These are phyloP conservation scores for Cokeromyces recurvatus DNA, from an alignment of 371 early-diverging fungal species.

Conservation along the genomic window DNA sequence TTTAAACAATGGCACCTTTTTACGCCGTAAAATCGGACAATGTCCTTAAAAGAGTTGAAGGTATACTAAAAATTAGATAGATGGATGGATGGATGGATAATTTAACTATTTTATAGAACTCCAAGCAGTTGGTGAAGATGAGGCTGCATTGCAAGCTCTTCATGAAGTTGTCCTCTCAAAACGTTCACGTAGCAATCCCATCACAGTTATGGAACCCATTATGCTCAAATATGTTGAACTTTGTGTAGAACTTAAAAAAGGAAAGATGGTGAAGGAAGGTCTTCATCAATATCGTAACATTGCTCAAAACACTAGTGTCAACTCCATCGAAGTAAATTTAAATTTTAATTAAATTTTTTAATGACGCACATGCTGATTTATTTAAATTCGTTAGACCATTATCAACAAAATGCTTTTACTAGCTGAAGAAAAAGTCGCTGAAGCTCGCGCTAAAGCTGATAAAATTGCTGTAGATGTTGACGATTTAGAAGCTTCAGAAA, in stretches of 20 bases:
- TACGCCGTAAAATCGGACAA: constrained; percentile 47
- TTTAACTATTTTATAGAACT: constrained; percentile 64
- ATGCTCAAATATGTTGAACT: constrained; percentile 92
- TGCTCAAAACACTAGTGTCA: constrained; percentile 89
- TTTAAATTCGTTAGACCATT: constrained; percentile 54
- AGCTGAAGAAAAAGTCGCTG: constrained; percentile 83
- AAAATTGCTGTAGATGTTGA: constrained; percentile 84
- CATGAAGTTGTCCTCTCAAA: constrained; percentile 89
- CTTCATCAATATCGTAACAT: constrained; percentile 96
- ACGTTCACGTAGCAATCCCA: constrained; percentile 76
- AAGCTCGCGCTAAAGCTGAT: constrained; percentile 91
- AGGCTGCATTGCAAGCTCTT: constrained; percentile 83
- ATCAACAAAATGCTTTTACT: constrained; percentile 84
- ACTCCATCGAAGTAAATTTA: constrained; percentile 76
- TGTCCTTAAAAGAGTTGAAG: constrained; percentile 47
- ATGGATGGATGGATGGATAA: constrained; percentile 24
- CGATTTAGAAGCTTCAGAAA: constrained; percentile 94
- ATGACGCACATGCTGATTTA: background rate
- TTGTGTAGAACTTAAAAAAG: constrained; percentile 75
- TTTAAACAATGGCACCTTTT: constrained; percentile 39
- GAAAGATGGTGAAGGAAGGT: constrained; percentile 92
- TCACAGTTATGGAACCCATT: constrained; percentile 84
- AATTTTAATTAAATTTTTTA: background rate
- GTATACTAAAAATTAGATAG: constrained; percentile 13
- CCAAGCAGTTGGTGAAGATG: constrained; percentile 83